Base-by-base conservation (phyloP, 768 basidiomycete genomes). In the Phylloporus scabripes region DNA sequence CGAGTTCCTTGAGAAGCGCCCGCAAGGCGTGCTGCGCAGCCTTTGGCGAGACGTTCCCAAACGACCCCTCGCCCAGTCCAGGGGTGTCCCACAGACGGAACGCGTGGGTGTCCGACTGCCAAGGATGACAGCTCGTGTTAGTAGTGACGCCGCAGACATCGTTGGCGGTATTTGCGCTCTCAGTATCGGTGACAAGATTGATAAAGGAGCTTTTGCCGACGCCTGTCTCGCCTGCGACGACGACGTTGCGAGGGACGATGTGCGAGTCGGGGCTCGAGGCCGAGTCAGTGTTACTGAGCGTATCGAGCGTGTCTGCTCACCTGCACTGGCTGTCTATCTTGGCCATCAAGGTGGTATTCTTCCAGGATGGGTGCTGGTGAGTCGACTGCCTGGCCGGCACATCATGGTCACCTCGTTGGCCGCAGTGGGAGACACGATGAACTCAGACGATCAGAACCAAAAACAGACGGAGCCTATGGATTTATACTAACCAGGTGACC, bases 131-230 rank as follows among this genome's bases (percentile, higher is more conserved):
- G 3, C 15, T 40, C 7, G 55, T 34, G 18, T 29, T 51, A n/a
- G 39, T 46, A 41, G 60, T 61, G 36, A 63, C 61, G 20, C 60
- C 60, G 17, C 51, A 29, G 37, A 51, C 58, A 24, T 63, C 60
- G 53, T 61, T 61, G 49, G 53, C 47, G 24, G 50, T 53, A 36
- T 18, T 31, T 2, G 60, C 59, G 31, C n/a, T 46, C n/a, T 52
- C 49, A 4, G 36, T 23, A 20, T 49, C 61, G 14, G 44, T 46
- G 31, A 61, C 33, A 23, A 61, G 60, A 10, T 61, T 61, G 45
- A 61, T 63, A 11, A 61, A 60, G 8, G 60, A 61, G 36, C 58
- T 60, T 49, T 61, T 61, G 1, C 60, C 60, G 15, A 61, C 60
- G 38, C 60, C 60, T 0, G 60, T 61, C 47, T 61, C 61, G 20